Percentiles rank a stretch among this genome's conserved stretches.
These are phyloP conservation scores for Carnegiea gigantea DNA, from an alignment of 179 eudicot species.

Conservation along the genomic window DNA sequence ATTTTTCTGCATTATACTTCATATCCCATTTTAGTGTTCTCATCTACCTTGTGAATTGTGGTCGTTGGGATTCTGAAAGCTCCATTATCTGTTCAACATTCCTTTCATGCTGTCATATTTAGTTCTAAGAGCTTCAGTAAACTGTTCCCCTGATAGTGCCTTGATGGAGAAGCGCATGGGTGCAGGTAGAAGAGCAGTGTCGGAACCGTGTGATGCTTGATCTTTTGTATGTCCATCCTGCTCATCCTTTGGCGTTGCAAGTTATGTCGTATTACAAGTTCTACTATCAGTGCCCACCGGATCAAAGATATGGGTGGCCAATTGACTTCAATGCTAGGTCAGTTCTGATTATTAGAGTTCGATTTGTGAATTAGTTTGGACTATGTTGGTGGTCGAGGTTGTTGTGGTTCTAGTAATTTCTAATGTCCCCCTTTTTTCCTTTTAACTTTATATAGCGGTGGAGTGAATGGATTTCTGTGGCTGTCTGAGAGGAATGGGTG, in stretches of 20 bases:
- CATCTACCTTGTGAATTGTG: too few species aligned
- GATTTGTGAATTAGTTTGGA: background rate
- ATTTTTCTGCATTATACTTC: too few species aligned
- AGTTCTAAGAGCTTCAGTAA: background rate
- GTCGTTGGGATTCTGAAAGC: background rate
- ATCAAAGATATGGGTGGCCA: conserved; percentile 53
- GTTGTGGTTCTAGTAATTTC: background rate
- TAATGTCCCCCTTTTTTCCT: background rate
- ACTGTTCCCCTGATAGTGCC: conserved; percentile 4
- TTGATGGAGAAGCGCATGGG: background rate
- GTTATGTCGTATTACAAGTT: conserved; percentile 51
- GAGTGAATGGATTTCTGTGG: conserved; percentile 94
- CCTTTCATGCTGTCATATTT: background rate
- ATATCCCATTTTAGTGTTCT: too few species aligned
- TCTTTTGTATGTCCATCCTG: conserved; percentile 68
- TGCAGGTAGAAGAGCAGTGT: conserved; percentile 68
- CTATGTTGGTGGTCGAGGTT: background rate
- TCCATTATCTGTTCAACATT: background rate
- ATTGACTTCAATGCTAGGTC: conserved; percentile 68
- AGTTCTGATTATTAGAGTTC: conserved; percentile 17
- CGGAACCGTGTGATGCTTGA: conserved; percentile 80
- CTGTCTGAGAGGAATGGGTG: conserved; percentile 71
- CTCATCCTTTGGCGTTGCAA: conserved; percentile 62
- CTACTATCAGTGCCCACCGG: conserved; percentile 40
- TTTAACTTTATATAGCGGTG: conserved; percentile 46